These are phyloP conservation scores for Tulasnella sp. DNA, from an alignment of 768 basidiomycete genomes.

Conservation along the genomic window DNA sequence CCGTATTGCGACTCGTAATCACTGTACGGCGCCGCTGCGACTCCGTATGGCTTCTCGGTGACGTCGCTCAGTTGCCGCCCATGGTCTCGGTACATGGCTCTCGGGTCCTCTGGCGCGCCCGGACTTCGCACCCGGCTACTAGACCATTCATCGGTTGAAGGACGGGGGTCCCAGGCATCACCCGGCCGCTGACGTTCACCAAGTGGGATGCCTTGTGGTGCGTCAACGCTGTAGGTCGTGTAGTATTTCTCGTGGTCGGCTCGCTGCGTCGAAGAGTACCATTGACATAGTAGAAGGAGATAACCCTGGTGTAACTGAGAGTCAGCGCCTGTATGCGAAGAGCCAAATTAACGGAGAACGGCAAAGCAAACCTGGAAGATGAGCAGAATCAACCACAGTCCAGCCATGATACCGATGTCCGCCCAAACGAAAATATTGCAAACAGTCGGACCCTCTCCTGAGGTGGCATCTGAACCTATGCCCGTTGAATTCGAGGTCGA, in stretches of 20 bases:
- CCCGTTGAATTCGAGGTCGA: slow-evolving; percentile 10
- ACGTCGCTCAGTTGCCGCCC: slow-evolving; percentile 42
- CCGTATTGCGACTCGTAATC: too few species aligned
- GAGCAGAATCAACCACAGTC: slow-evolving; percentile 71
- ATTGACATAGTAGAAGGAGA: slow-evolving; percentile 38
- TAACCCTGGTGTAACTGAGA: too few species aligned
- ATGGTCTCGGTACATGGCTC: slow-evolving; percentile 27
- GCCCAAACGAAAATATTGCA: slow-evolving; percentile 92
- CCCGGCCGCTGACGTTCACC: slow-evolving; percentile 37
- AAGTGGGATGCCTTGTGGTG: slow-evolving; percentile 4
- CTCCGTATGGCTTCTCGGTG: slow-evolving; percentile 26
- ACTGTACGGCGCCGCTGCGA: too few species aligned
- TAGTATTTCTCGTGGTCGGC: slow-evolving; percentile 75
- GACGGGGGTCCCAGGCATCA: slow-evolving; percentile 48
- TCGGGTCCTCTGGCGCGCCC: slow-evolving; percentile 24
- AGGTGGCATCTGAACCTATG: slow-evolving; percentile 38
- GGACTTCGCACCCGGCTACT: slow-evolving; percentile 25
- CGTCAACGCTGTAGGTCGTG: slow-evolving; percentile 43
- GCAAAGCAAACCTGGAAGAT: slow-evolving; percentile 53
- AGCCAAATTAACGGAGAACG: too few species aligned
- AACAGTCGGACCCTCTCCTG: slow-evolving; percentile 49
- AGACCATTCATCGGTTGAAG: slow-evolving; percentile 34
- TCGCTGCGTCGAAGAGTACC: slow-evolving; percentile 62
- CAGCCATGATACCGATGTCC: slow-evolving; percentile 83
- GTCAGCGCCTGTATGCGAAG: too few species aligned